Base-by-base conservation (phyloP, 2,329 filamentous ascomycete species). In the Sporothrix brunneoviolacea region DNA sequence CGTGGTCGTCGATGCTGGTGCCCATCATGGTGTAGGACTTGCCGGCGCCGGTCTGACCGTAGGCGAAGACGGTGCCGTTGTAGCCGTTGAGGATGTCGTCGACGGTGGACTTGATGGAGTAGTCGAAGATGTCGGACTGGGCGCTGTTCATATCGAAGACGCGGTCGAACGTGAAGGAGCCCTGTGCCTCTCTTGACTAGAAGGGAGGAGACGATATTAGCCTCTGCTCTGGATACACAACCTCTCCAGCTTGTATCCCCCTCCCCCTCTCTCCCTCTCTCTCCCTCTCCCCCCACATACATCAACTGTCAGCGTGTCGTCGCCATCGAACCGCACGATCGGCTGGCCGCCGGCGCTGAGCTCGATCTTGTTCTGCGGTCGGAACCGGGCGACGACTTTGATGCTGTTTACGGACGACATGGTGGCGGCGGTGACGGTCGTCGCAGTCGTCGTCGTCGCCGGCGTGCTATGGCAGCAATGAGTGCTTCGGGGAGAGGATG, bases 21-120 rank as follows among this genome's bases (percentile, higher is more conserved):
- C 88, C 88, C 89, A 94, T 95, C 93, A 98, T 98, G 48, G 93
- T 97, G 68, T 95, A 97, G 19, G 93, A 97, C 76, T 98, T 98
- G 75, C 93, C 93, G 12, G 91, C 91, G 68, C 93, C 93, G 1
- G 93, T 98, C 76, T 97, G 93, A 58, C 93, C 93, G 67, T 98
- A 98, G 56, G 93, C 93, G 63, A 98, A 97, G 60, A 98, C 91
- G 13, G 91, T 97, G 65, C 91, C 93, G 73, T 98, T 98, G 80
- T 98, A 98, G 58, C 93, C 93, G 70, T 97, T 95, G 58, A 98
- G 79, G 60, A 98, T 96, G 67, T 97, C 93, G 72, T 97, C 91
- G 60, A 98, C 93, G 18, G 93, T 97, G 22, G 88, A 82, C 58
- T 87, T 84, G 68, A 98, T 97, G 37, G 93, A 97, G 73, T 93